Evolutionary conservation across 768 basidiomycete species (phyloP).

Genomic region (Hygrophoropsis aurantiaca): DNA sequence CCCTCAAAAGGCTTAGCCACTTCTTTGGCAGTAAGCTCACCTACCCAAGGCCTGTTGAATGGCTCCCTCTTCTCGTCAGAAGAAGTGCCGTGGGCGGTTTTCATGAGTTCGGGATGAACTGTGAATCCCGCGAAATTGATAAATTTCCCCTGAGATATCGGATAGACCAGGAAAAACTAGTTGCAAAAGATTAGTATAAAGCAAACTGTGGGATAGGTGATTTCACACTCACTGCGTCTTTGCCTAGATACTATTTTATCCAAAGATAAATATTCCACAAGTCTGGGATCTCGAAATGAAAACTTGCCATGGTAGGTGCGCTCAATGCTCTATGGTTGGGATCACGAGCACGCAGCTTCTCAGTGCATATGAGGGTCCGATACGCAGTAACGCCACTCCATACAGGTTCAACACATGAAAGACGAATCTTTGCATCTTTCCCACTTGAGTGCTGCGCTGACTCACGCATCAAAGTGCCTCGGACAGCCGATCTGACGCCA

Average conservation of each 20-base stretch:
- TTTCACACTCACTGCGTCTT: constrained; percentile 37
- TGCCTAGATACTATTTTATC: constrained; percentile 58
- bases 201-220: neutral
- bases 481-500: constrained; percentile 57
- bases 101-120: constrained; percentile 49
- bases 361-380: constrained; percentile 56
- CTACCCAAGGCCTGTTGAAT: constrained; percentile 50
- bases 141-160: constrained; percentile 54
- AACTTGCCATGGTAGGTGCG: constrained; percentile 48
- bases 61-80: constrained; percentile 8
- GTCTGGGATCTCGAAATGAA: neutral
- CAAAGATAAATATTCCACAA: neutral
- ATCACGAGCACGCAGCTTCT: constrained; percentile 38
- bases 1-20: constrained; percentile 42
- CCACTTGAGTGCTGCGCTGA: constrained; percentile 29
- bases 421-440: constrained; percentile 41
- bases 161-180: constrained; percentile 63
- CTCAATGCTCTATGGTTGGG: constrained; percentile 50
- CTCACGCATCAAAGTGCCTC: constrained; percentile 34
- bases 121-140: constrained; percentile 66
- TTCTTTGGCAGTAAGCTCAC: constrained; percentile 43
- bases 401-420: constrained; percentile 46
- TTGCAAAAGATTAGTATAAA: neutral
- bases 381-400: constrained; percentile 65
- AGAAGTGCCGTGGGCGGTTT: constrained; percentile 35